Evolutionary conservation across 2,329 filamentous ascomycete species (phyloP).

Genomic region (Colletotrichum aenigma): DNA sequence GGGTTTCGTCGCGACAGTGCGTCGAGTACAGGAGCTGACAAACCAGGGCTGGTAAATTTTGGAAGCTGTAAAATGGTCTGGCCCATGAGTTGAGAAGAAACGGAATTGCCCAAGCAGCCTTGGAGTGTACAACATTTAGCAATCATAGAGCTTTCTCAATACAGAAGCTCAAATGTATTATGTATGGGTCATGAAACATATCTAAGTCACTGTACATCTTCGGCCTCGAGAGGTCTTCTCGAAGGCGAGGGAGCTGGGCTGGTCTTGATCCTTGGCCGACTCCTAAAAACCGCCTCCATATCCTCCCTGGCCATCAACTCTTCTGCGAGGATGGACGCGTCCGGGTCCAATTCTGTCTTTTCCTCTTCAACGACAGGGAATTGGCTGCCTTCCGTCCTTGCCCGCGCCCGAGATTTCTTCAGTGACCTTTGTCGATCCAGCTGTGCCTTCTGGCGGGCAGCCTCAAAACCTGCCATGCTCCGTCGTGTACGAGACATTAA

Average conservation of each 20-base stretch:
- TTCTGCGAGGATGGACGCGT: constrained; percentile 62
- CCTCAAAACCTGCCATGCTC: constrained; percentile 68
- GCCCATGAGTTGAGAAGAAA: background rate
- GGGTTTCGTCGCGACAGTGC: constrained; percentile 69
- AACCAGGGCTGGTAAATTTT: constrained; percentile 76
- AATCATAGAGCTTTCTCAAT: background rate
- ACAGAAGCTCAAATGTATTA: background rate
- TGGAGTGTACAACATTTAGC: constrained; percentile 14
- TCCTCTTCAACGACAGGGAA: constrained; percentile 54
- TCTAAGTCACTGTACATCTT: background rate
- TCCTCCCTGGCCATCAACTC: constrained; percentile 75
- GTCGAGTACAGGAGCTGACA: constrained; percentile 71
- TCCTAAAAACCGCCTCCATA: constrained; percentile 84
- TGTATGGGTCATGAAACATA: background rate
- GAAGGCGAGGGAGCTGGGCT: constrained; percentile 68
- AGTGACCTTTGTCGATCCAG: constrained; percentile 58
- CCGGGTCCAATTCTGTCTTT: constrained; percentile 30
- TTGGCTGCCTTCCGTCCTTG: constrained; percentile 46
- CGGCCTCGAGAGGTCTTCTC: constrained; percentile 22
- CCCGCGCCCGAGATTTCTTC: constrained; percentile 41
- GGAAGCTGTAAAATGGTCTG: background rate
- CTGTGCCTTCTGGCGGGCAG: constrained; percentile 64
- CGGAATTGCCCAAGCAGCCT: background rate
- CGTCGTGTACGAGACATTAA: constrained; percentile 62
- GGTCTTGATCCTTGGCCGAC: constrained; percentile 77